phyloP scores from a whole-genome alignment of 345 rosid genomes.

The Turritis glabra region DNA sequence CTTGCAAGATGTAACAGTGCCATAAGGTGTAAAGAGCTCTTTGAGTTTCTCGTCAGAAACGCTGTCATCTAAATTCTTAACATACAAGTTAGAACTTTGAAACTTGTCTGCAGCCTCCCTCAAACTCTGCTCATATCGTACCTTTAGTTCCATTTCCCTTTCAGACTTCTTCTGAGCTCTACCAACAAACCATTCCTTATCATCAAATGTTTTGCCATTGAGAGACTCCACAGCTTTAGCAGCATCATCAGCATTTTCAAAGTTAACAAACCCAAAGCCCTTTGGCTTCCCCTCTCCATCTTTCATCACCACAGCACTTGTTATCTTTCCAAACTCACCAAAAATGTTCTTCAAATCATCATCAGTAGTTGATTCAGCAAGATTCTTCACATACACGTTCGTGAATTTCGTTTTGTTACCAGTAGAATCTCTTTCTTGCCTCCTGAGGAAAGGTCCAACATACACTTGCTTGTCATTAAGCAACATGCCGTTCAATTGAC shows the following conservation, averaged over 20 bases:
- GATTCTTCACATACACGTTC: conserved; percentile 89
- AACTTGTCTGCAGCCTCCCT: conserved; percentile 83
- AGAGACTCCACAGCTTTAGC: conserved; percentile 83
- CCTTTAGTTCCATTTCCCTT: conserved; percentile 72
- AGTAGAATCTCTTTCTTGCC: conserved; percentile 79
- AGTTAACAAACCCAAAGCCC: conserved; percentile 96
- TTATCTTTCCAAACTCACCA: conserved; percentile 76
- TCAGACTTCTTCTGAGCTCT: conserved; percentile 91
- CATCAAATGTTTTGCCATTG: conserved; percentile 75
- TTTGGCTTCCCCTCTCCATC: conserved; percentile 81
- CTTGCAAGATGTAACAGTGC: conserved; percentile 88
- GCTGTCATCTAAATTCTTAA: conserved; percentile 81
- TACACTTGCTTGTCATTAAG: conserved; percentile 94
- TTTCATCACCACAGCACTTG: conserved; percentile 86
- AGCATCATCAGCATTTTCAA: conserved; percentile 87
- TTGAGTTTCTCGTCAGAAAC: conserved; percentile 84
- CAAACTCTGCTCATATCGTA: conserved; percentile 72
- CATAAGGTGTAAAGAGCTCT: conserved; percentile 77
- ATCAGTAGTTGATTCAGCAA: conserved; percentile 67
- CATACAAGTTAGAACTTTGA: conserved; percentile 84
- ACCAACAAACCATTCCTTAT: conserved; percentile 91
- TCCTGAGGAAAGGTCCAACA: conserved; percentile 93
- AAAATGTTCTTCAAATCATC: conserved; percentile 72
- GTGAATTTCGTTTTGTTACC: conserved; percentile 59
- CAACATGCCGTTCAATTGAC: conserved; percentile 84